A percentile compares a stretch with the other conserved stretches of the same genome.
Conservation (phyloP, 495 filamentous ascomycete species). For the Penicillium pulvis region DNA sequence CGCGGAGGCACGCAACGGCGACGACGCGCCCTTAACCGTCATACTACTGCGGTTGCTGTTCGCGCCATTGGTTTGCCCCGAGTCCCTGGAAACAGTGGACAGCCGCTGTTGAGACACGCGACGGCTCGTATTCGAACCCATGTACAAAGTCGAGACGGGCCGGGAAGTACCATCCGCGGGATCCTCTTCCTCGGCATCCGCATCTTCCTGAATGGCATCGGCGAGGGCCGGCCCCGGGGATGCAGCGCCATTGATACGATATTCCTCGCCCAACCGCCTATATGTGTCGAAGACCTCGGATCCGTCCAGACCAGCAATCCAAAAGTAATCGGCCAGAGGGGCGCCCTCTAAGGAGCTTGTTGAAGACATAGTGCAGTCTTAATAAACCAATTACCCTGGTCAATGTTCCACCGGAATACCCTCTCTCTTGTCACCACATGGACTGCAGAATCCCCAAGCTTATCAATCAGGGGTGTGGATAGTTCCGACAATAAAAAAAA, state of each 20-base stretch:
- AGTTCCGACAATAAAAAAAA: constrained; percentile 6
- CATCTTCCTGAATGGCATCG: constrained; percentile 82
- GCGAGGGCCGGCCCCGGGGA: constrained; percentile 60
- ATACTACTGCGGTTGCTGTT: constrained; percentile 87
- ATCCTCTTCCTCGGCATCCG: constrained; percentile 59
- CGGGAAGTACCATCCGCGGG: constrained; percentile 42
- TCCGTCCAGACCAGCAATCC: constrained; percentile 92
- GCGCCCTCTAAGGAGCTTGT: constrained; percentile 50
- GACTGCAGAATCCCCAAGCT: constrained; percentile 20
- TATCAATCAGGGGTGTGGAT: constrained; percentile 23
- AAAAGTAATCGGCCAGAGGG: constrained; percentile 97
- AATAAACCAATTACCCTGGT: constrained; percentile 19
- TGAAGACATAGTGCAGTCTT: constrained; percentile 31
- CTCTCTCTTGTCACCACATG: constrained; percentile 40
- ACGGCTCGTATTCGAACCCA: constrained; percentile 44
- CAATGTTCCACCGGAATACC: constrained; percentile 17
- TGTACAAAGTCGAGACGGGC: constrained; percentile 52
- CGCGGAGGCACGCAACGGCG: constrained; percentile 38
- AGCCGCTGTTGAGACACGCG: constrained; percentile 67
- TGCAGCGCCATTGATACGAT: constrained; percentile 46
- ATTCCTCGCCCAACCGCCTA: constrained; percentile 54
- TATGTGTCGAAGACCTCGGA: constrained; percentile 51
- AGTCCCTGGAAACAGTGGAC: constrained; percentile 66
- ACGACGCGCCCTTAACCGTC: constrained; percentile 68
- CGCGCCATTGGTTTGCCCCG: constrained; percentile 57